phyloP scores from a whole-genome alignment of 169 alveolate genomes.

The Eimeria zaria region DNA sequence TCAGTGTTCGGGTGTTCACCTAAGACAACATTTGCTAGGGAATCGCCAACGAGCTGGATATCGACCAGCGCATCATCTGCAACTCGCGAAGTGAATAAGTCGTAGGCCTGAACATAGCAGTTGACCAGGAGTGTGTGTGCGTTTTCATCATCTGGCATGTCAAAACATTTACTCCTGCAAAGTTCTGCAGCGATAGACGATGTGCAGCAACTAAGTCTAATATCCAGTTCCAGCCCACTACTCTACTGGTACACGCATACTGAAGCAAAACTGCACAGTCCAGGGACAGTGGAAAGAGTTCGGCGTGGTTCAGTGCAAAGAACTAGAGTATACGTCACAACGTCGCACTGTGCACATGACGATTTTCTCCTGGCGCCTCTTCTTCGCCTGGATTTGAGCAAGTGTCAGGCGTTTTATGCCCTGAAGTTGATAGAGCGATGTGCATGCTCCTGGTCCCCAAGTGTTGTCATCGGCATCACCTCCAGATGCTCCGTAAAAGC shows the following conservation, averaged over 20 bases:
- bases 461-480: slow-evolving; percentile 44
- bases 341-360: slow-evolving; percentile 75
- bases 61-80: slow-evolving; percentile 83
- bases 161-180: neutral
- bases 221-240: neutral
- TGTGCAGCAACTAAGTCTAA: neutral
- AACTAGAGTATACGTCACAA: neutral
- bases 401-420: slow-evolving; percentile 66
- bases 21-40: slow-evolving; percentile 84
- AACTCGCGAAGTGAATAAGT: slow-evolving; percentile 51
- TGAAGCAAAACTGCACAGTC: neutral
- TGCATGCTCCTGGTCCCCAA: slow-evolving; percentile 77
- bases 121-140: neutral
- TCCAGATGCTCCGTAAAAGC: slow-evolving; percentile 59
- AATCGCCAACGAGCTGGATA: slow-evolving; percentile 84
- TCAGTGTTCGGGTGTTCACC: slow-evolving; percentile 38
- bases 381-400: slow-evolving; percentile 23
- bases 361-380: slow-evolving; percentile 63
- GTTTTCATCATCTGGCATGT: neutral
- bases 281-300: neutral
- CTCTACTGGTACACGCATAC: neutral
- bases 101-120: slow-evolving; percentile 78
- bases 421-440: slow-evolving; percentile 55
- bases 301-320: neutral
- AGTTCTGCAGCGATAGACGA: neutral